Conservation (phyloP, 495 filamentous ascomycete genomes). For the Cercophora samala region DNA sequence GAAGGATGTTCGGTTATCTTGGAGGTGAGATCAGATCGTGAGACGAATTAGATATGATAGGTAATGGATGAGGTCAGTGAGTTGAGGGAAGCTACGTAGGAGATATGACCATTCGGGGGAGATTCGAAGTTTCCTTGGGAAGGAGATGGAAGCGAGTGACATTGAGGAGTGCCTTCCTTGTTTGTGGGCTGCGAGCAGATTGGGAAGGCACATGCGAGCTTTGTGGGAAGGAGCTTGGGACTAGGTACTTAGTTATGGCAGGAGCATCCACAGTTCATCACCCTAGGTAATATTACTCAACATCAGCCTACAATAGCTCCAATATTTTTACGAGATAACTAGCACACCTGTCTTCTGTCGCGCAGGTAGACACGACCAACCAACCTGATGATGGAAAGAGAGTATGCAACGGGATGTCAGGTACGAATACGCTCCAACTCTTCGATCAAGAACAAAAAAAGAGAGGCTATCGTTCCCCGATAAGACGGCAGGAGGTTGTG, state of each 20-base stretch:
- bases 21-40: neutral
- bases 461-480: slow-evolving; percentile 60
- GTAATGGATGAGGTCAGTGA: neutral
- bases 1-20: neutral
- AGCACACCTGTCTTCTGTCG: no score
- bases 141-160: neutral
- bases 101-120: no score
- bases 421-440: slow-evolving; percentile 63
- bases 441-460: slow-evolving; percentile 60
- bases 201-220: neutral
- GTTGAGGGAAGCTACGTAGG: neutral
- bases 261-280: no score
- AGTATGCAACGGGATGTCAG: neutral
- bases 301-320: no score
- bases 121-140: no score
- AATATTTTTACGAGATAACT: no score
- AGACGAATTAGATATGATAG: neutral
- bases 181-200: neutral
- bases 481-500: slow-evolving; percentile 67
- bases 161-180: neutral
- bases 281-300: neutral
- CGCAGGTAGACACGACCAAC: neutral
- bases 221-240: neutral
- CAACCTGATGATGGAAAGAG: neutral
- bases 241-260: neutral